phyloP scores from a whole-genome alignment of 345 rosid genomes.

The Noccaea caerulescens region DNA sequence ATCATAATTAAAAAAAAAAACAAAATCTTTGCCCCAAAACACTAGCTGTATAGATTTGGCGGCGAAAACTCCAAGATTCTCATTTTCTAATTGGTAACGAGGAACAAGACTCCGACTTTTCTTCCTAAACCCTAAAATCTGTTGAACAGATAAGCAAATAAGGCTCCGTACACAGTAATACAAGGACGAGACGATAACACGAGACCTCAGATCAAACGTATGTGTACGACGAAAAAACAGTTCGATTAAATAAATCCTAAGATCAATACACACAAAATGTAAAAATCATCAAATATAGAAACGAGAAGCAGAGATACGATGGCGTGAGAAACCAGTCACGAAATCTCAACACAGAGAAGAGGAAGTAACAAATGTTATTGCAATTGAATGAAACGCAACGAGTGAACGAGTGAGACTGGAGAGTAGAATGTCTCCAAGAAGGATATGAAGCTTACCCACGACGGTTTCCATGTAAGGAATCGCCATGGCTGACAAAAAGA shows the following conservation, averaged over 20 bases:
- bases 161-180: background rate
- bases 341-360: conserved; percentile 11
- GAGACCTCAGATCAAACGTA: conserved; percentile 27
- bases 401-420: background rate
- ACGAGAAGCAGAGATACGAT: conserved; percentile 25
- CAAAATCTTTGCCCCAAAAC: background rate
- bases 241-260: conserved; percentile 20
- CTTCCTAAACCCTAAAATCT: conserved; percentile 9
- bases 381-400: background rate
- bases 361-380: background rate
- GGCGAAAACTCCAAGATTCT: conserved; percentile 7
- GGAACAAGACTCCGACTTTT: conserved; percentile 3
- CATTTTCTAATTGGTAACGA: background rate
- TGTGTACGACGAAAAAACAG: conserved; percentile 5
- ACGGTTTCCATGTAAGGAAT: conserved; percentile 94
- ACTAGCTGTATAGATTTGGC: background rate
- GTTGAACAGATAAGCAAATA: conserved; percentile 2
- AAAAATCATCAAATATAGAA: background rate
- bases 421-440: background rate
- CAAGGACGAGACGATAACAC: conserved; percentile 11
- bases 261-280: conserved; percentile 5
- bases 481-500: conserved; percentile 57
- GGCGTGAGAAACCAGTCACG: conserved; percentile 3
- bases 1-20: background rate
- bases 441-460: conserved; percentile 55